phyloP scores from a whole-genome alignment of 2,329 filamentous ascomycete genomes.

The Sporothrix euskadiensis region DNA sequence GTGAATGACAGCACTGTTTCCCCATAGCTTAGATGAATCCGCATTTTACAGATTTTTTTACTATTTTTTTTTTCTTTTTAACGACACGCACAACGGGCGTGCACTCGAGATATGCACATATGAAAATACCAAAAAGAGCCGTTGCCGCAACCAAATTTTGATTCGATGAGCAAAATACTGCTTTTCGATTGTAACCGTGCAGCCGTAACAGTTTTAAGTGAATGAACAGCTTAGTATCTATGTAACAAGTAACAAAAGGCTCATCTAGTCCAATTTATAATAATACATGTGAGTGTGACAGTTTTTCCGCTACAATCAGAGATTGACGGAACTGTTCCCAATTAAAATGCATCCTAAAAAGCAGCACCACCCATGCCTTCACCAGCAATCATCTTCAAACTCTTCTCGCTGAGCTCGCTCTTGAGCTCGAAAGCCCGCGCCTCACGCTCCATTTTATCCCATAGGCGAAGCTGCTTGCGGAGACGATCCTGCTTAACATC shows the following conservation, averaged over 20 bases:
- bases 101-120: slow-evolving; percentile 6
- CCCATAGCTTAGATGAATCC: slow-evolving; percentile 20
- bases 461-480: slow-evolving; percentile 53
- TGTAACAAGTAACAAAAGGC: background rate
- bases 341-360: slow-evolving; percentile 43
- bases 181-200: background rate
- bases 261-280: background rate
- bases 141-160: background rate
- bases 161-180: background rate
- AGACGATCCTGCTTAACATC: slow-evolving; percentile 56
- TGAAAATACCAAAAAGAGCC: slow-evolving; percentile 16
- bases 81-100: slow-evolving; percentile 1
- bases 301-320: background rate
- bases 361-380: slow-evolving; percentile 58
- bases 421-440: slow-evolving; percentile 55
- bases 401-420: slow-evolving; percentile 58
- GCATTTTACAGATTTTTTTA: slow-evolving; percentile 9
- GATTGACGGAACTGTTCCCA: background rate
- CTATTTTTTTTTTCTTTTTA: background rate
- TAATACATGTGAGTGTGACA: background rate
- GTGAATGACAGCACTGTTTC: slow-evolving; percentile 21
- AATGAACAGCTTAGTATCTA: background rate
- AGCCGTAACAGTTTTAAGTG: background rate
- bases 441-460: slow-evolving; percentile 58
- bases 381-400: slow-evolving; percentile 57